Evolutionary conservation across 176 grass and related monocot genomes (phyloP).

Genomic region (Oryza officinalis): DNA sequence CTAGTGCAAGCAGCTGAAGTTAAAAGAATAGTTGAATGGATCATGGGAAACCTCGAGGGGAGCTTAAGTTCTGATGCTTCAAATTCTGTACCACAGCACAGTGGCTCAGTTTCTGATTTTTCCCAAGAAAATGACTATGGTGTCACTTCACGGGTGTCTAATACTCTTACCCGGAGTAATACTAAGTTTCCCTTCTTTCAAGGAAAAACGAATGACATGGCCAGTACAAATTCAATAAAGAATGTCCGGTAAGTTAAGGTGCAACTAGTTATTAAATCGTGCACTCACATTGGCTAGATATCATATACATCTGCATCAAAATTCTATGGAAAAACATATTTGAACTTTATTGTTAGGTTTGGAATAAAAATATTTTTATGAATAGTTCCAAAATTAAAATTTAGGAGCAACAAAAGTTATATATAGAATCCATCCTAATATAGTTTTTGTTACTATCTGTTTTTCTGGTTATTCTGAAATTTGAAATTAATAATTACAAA

Average conservation of each 20-base stretch:
- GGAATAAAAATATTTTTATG: background rate
- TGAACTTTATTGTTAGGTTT: background rate
- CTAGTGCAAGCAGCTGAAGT: conserved; percentile 89
- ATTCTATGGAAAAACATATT: background rate
- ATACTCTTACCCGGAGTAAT: conserved; percentile 55
- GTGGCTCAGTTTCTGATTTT: conserved; percentile 47
- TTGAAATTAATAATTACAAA: background rate
- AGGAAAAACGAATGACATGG: conserved; percentile 74
- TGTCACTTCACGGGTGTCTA: conserved; percentile 60
- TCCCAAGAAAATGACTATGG: conserved; percentile 53
- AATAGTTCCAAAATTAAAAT: too few species aligned
- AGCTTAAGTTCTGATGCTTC: conserved; percentile 53
- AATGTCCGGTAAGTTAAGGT: conserved; percentile 71
- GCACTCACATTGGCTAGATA: background rate
- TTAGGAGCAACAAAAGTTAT: background rate
- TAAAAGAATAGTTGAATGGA: conserved; percentile 88
- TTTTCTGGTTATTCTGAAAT: background rate
- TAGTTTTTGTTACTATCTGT: background rate
- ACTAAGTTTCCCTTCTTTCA: conserved; percentile 64
- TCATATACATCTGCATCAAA: background rate
- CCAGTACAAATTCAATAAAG: conserved; percentile 75
- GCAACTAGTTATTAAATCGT: background rate
- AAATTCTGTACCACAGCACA: conserved; percentile 30
- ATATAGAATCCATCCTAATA: background rate
- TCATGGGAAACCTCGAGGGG: conserved; percentile 91